phyloP scores from a whole-genome alignment of 768 basidiomycete species.

The Mycena olivaceomarginata region DNA sequence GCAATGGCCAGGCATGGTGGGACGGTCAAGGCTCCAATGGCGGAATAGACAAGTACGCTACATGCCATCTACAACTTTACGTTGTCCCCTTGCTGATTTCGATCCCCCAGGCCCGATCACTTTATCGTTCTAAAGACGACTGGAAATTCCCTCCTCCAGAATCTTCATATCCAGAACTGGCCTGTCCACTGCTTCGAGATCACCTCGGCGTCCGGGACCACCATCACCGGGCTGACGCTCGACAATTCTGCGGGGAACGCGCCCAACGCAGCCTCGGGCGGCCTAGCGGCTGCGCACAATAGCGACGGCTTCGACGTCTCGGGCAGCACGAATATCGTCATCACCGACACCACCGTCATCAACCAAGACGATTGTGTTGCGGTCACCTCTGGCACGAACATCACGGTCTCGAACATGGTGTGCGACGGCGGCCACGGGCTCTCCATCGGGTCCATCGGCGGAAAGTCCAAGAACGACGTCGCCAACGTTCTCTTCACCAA shows the following conservation, averaged over 20 bases:
- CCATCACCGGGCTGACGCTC: conserved; percentile 39
- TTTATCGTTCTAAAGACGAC: conserved; percentile 33
- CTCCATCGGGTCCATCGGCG: conserved; percentile 38
- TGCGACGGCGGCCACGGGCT: conserved; percentile 39
- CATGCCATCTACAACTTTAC: background rate
- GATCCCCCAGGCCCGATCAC: conserved; percentile 31
- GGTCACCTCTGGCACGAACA: conserved; percentile 31
- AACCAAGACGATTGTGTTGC: conserved; percentile 42
- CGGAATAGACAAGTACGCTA: conserved; percentile 31
- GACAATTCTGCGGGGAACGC: conserved; percentile 41
- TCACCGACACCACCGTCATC: conserved; percentile 26
- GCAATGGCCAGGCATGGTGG: conserved; percentile 39
- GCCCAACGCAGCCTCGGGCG: conserved; percentile 34
- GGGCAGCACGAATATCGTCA: conserved; percentile 32
- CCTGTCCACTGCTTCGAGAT: conserved; percentile 40
- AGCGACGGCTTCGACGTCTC: conserved; percentile 39
- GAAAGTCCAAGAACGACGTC: conserved; percentile 34
- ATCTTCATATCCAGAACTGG: conserved; percentile 41
- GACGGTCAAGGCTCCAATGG: conserved; percentile 39
- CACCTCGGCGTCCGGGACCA: conserved; percentile 36
- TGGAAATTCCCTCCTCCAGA: conserved; percentile 3
- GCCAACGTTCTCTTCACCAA: conserved; percentile 33
- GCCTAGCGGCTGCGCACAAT: conserved; percentile 35
- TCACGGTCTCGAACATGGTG: conserved; percentile 33
- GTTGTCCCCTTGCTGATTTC: background rate